A percentile compares a stretch with the other conserved stretches of the same genome.
These are phyloP conservation scores for Chloris gayana DNA, from an alignment of 176 grass and related monocot genomes.

Conservation along the genomic window DNA sequence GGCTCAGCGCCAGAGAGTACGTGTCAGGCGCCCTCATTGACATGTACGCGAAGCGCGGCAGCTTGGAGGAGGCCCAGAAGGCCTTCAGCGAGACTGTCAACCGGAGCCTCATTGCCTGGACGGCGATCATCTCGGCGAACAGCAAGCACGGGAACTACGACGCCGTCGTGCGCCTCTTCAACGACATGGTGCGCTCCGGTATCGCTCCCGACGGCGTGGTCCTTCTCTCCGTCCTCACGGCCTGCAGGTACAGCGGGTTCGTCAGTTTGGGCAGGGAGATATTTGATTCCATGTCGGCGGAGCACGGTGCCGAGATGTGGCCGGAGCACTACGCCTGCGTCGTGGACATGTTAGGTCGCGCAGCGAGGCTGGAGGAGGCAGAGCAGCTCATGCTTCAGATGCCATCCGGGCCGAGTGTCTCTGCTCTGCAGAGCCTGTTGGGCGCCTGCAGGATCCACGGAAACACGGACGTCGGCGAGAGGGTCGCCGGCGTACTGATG, in stretches of 20 bases:
- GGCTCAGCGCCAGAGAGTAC: conserved; percentile 53
- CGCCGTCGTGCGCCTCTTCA: conserved; percentile 59
- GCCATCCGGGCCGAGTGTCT: conserved; percentile 53
- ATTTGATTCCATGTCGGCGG: conserved; percentile 55
- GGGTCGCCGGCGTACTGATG: conserved; percentile 53
- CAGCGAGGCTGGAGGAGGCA: conserved; percentile 65
- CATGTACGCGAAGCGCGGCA: conserved; percentile 87
- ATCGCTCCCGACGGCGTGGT: conserved; percentile 59
- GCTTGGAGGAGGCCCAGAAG: conserved; percentile 59
- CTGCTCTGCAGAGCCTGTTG: conserved; percentile 80
- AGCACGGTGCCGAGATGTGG: conserved; percentile 58
- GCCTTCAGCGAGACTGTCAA: conserved; percentile 46
- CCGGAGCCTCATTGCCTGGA: conserved; percentile 65
- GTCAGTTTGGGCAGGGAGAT: conserved; percentile 47
- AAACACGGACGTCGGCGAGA: conserved; percentile 50
- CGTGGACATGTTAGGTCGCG: conserved; percentile 82
- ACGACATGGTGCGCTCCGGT: conserved; percentile 54
- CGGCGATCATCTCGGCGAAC: conserved; percentile 72
- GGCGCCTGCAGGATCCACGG: conserved; percentile 76
- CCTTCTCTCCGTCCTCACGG: conserved; percentile 75
- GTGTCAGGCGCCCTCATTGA: conserved; percentile 80
- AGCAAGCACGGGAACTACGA: conserved; percentile 68
- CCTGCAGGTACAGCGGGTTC: conserved; percentile 69
- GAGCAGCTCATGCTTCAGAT: conserved; percentile 61
- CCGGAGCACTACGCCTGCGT: conserved; percentile 86